Conservation (phyloP, 1,139 yeast genomes). For the Yamadazyma dushanensis region DNA sequence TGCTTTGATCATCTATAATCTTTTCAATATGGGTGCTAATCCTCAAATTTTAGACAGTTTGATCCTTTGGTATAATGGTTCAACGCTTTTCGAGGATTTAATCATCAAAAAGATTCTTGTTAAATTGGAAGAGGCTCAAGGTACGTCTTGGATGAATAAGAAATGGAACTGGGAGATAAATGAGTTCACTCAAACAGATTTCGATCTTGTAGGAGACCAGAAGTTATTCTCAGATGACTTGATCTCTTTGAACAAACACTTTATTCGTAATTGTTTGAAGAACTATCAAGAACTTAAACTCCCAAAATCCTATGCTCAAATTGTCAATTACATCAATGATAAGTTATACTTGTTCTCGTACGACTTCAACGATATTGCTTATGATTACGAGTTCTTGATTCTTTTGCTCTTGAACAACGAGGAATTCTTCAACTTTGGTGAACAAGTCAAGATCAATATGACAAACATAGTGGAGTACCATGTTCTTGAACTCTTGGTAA, state of each 20-base stretch:
- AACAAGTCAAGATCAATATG: constrained; percentile 44
- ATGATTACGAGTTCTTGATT: constrained; percentile 64
- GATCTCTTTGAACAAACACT: constrained; percentile 54
- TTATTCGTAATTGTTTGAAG: constrained; percentile 39
- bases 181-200: constrained; percentile 39
- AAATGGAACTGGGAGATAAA: constrained; percentile 68
- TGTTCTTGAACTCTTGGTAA: constrained; percentile 56
- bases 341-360: constrained; percentile 17
- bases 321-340: constrained; percentile 12
- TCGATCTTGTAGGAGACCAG: constrained; percentile 44
- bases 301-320: constrained; percentile 11
- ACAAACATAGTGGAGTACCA: constrained; percentile 59
- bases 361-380: constrained; percentile 28
- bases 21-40: constrained; percentile 52
- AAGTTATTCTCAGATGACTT: constrained; percentile 50
- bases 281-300: constrained; percentile 9
- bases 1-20: constrained; percentile 40
- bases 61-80: constrained; percentile 59
- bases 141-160: constrained; percentile 55
- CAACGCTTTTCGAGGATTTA: constrained; percentile 60
- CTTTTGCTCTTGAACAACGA: constrained; percentile 59
- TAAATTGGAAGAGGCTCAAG: constrained; percentile 53
- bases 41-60: constrained; percentile 44
- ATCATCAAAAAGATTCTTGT: constrained; percentile 57
- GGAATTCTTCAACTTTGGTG: constrained; percentile 48